These are phyloP conservation scores for Aspergillus alliaceus DNA, from an alignment of 2,329 filamentous ascomycete species.

Conservation along the genomic window DNA sequence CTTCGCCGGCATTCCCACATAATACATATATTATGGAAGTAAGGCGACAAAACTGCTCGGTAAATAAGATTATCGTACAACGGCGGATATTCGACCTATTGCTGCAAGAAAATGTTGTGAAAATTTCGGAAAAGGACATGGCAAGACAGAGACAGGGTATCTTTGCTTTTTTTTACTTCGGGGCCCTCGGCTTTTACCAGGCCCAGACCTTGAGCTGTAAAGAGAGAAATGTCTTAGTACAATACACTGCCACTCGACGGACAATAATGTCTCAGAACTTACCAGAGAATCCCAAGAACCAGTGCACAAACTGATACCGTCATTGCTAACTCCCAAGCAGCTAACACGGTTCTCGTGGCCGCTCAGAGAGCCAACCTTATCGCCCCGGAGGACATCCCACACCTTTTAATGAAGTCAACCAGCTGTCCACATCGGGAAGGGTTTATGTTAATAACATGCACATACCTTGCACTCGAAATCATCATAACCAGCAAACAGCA, in stretches of 20 bases:
- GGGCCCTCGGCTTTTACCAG: conserved; percentile 54
- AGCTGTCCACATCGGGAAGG: background rate
- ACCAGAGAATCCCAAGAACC: conserved; percentile 99
- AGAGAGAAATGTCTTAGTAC: conserved; percentile 11
- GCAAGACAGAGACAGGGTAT: conserved; percentile 39
- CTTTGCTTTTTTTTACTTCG: conserved; percentile 30
- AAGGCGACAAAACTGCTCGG: conserved; percentile 21
- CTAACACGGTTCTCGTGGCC: conserved; percentile 99
- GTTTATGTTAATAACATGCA: conserved; percentile 1
- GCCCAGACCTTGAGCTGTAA: conserved; percentile 83
- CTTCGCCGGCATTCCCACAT: conserved; percentile 20
- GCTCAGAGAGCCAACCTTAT: conserved; percentile 94
- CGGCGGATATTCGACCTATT: conserved; percentile 36
- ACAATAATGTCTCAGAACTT: conserved; percentile 46
- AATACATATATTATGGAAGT: conserved; percentile 29
- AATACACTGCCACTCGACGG: background rate
- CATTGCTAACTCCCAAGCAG: conserved; percentile 97
- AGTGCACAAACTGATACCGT: conserved; percentile 98
- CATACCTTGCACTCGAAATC: conserved; percentile 99
- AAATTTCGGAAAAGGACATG: conserved; percentile 38
- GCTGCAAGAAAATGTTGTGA: conserved; percentile 30
- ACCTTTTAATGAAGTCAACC: conserved; percentile 61
- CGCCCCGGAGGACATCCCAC: conserved; percentile 94
- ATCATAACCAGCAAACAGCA: conserved; percentile 96
- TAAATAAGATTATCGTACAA: conserved; percentile 49